These are phyloP conservation scores for Nidularia sp. DNA, from an alignment of 768 basidiomycete genomes.

Conservation along the genomic window DNA sequence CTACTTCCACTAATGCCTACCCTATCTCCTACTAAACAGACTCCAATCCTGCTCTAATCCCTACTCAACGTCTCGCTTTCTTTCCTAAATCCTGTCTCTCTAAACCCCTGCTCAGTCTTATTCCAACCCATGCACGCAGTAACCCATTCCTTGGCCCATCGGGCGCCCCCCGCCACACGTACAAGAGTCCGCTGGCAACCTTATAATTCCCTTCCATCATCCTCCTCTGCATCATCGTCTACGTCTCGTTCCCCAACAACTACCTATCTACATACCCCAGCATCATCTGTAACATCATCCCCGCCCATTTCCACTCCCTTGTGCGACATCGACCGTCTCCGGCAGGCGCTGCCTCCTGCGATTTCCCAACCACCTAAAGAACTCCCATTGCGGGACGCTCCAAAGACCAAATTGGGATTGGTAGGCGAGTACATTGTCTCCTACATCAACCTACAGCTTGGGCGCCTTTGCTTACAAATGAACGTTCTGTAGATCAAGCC, in stretches of 20 bases:
- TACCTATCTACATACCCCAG: slow-evolving; percentile 55
- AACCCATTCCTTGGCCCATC: slow-evolving; percentile 57
- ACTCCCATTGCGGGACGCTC: slow-evolving; percentile 23
- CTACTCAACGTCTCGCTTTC: slow-evolving; percentile 16
- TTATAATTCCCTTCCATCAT: slow-evolving; percentile 46
- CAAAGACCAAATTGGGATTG: slow-evolving; percentile 49
- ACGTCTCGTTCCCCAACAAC: slow-evolving; percentile 32
- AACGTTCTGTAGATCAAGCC: slow-evolving; percentile 57
- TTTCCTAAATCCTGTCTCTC: slow-evolving; percentile 8
- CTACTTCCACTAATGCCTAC: slow-evolving; percentile 24
- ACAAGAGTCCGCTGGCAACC: slow-evolving; percentile 80
- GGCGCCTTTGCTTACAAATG: slow-evolving; percentile 9
- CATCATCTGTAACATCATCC: slow-evolving; percentile 49
- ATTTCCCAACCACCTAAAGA: slow-evolving; percentile 27
- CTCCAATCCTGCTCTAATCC: slow-evolving; percentile 17
- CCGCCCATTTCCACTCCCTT: slow-evolving; percentile 5
- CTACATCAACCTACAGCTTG: not conserved
- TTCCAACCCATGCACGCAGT: slow-evolving; percentile 33
- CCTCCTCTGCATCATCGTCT: slow-evolving; percentile 31
- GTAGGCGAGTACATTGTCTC: slow-evolving; percentile 52
- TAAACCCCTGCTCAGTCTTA: slow-evolving; percentile 23
- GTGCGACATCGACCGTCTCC: slow-evolving; percentile 18
- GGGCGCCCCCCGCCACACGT: slow-evolving; percentile 66
- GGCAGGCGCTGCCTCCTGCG: slow-evolving; percentile 21
- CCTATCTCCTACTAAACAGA: slow-evolving; percentile 29